Evolutionary conservation across 129 eudicot species (phyloP).

Genomic region (Flaveria trinervia): DNA sequence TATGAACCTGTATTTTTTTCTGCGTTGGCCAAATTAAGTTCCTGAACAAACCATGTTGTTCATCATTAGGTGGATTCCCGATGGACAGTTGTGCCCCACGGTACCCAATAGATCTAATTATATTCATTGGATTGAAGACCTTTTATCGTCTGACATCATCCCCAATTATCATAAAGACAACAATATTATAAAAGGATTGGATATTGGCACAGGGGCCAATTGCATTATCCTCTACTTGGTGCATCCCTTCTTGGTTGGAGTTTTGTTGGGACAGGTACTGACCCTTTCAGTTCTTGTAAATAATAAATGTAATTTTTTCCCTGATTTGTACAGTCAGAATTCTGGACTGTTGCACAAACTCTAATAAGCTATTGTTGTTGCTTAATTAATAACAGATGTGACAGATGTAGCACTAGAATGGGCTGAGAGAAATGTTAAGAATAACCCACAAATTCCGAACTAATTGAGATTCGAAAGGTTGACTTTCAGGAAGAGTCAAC

Average conservation of each 20-base stretch:
- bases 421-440: constrained; percentile 74
- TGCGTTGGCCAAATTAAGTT: not conserved
- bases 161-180: constrained; percentile 35
- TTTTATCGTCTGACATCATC: constrained; percentile 68
- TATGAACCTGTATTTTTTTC: not conserved
- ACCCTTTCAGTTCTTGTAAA: not conserved
- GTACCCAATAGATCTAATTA: constrained; percentile 96
- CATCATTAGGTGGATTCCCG: constrained; percentile 90
- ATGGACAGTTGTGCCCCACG: constrained; percentile 98
- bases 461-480: constrained; percentile 80
- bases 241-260: constrained; percentile 96
- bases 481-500: constrained; percentile 29
- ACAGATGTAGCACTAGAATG: constrained; percentile 90
- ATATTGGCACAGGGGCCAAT: constrained; percentile 96
- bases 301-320: not conserved
- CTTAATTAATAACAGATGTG: constrained; percentile 52
- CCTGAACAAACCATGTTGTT: not conserved
- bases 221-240: constrained; percentile 98
- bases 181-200: constrained; percentile 65
- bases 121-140: constrained; percentile 97
- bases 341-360: constrained; percentile 1
- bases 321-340: not conserved
- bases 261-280: constrained; percentile 84
- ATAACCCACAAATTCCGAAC: constrained; percentile 71
- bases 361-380: constrained; percentile 9